Evolutionary conservation across 164 flowering plant genomes (phyloP).

Genomic region (Macadamia tetraphylla): DNA sequence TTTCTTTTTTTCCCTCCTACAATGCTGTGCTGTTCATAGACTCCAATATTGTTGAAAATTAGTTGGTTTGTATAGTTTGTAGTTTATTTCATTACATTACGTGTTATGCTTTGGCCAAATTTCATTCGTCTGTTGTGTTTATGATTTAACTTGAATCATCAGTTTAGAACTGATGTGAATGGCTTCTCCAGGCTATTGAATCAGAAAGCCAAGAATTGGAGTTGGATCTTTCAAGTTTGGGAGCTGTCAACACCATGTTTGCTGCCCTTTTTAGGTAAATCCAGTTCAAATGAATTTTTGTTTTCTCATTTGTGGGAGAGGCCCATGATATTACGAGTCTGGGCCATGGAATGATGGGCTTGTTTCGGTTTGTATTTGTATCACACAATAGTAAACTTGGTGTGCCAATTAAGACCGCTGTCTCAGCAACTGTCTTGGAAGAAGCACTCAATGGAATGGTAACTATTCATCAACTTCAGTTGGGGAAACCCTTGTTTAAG

Average conservation of each 20-base stretch:
- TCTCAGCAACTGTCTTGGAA: constrained; percentile 88
- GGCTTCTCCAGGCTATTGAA: constrained; percentile 69
- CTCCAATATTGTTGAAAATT: not conserved
- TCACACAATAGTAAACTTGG: constrained; percentile 74
- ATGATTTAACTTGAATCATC: not conserved
- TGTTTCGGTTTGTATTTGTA: constrained; percentile 5
- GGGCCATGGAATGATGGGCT: constrained; percentile 2
- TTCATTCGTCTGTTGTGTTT: not conserved
- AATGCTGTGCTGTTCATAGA: not conserved
- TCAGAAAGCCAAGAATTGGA: constrained; percentile 84
- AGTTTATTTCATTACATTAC: not conserved
- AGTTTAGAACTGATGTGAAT: not conserved
- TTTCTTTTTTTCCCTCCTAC: not conserved
- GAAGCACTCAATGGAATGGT: constrained; percentile 86
- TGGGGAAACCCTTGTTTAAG: constrained; percentile 53
- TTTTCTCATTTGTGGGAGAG: not conserved
- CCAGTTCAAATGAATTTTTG: not conserved
- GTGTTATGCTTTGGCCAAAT: not conserved
- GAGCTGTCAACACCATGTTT: constrained; percentile 93
- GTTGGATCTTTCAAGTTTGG: constrained; percentile 93
- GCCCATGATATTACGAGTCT: not conserved
- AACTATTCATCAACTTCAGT: constrained; percentile 47
- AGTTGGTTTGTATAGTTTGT: not conserved
- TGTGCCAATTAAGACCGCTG: constrained; percentile 93
- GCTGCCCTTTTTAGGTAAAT: constrained; percentile 89